Evolutionary conservation across 257 asterid species (phyloP), one percentile per base, ranked within the genome.

Genomic region (Linaria vulgaris): DNA sequence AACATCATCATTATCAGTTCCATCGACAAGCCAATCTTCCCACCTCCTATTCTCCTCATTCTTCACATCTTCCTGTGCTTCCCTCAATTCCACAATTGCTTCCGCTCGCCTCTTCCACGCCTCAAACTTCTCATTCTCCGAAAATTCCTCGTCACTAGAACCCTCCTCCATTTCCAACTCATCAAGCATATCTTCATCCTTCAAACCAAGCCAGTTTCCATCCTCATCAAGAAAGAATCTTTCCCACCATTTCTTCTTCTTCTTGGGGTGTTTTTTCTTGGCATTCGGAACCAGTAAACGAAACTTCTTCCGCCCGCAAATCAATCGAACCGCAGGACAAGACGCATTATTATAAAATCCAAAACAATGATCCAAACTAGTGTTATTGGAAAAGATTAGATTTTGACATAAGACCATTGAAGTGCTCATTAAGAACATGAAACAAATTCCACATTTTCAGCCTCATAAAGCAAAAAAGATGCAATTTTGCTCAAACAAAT

Each of bases 11-110:
- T 7, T 3, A 4, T 43, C 48, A 49, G 47, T 77, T 17, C 72
- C 84, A 69, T 88, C 91, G 45, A 79, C 84, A 65, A 94, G 79
- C 97, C 99, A 94, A 51, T 94, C 97, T 74, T 94, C 99, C 99
- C 99, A 94, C 78, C 71, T 87, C 76, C 82, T 83, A 55, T 79
- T 78, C 80, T 87, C 95, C 82, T 90, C 96, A 64, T 92, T 89
- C 87, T 74, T 85, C 17, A 71, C 78, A 74, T 78, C 97, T 58
- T 80, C 83, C 55, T 87, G 97, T 23, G 97, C 99, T 72, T 89
- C 97, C 82, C 99, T 89, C 74, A 94, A 62, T 64, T 94, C 97
- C 14, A 82, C 77, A 66, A 94, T 94, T 0, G 95, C 88, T 85
- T 92, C 99, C 0, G 97, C 97, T 56, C 97, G 85, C 76, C 86